Conservation (phyloP, 345 rosid species). For the Camelina hispida region DNA sequence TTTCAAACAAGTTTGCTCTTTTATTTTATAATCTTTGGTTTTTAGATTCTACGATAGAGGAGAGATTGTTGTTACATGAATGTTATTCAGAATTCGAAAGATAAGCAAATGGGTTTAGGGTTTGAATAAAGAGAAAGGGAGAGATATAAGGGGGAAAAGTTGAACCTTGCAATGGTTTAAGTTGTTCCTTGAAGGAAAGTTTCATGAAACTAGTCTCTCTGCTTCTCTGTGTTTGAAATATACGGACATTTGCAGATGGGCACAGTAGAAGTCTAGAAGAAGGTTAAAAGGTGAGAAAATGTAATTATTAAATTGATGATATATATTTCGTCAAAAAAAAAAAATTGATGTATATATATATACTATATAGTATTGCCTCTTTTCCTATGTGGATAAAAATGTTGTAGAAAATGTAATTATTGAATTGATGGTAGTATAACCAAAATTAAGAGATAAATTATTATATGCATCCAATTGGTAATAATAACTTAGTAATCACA, state of each 20-base stretch:
- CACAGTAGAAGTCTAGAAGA: background rate
- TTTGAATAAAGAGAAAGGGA: conserved; percentile 7
- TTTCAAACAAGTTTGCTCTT: conserved; percentile 12
- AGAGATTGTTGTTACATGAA: background rate
- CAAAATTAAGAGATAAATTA: too few species aligned
- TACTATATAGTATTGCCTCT: too few species aligned
- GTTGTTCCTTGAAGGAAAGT: background rate
- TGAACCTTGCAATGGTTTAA: conserved; percentile 2
- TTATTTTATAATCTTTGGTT: background rate
- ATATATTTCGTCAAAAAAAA: too few species aligned
- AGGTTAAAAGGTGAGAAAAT: background rate
- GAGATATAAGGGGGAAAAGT: background rate
- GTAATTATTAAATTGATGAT: background rate
- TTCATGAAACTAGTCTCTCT: background rate
- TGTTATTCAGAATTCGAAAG: background rate
- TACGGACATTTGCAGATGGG: conserved; percentile 43
- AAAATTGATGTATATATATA: too few species aligned
- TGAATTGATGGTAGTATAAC: too few species aligned
- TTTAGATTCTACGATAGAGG: background rate
- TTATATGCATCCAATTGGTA: too few species aligned
- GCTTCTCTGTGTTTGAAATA: conserved; percentile 33
- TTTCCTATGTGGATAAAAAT: too few species aligned
- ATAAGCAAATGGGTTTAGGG: conserved; percentile 15
- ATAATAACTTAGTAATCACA: too few species aligned
- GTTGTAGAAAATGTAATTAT: too few species aligned